Conservation (phyloP, 139 green algal species). For the Pleodorina starrii region DNA sequence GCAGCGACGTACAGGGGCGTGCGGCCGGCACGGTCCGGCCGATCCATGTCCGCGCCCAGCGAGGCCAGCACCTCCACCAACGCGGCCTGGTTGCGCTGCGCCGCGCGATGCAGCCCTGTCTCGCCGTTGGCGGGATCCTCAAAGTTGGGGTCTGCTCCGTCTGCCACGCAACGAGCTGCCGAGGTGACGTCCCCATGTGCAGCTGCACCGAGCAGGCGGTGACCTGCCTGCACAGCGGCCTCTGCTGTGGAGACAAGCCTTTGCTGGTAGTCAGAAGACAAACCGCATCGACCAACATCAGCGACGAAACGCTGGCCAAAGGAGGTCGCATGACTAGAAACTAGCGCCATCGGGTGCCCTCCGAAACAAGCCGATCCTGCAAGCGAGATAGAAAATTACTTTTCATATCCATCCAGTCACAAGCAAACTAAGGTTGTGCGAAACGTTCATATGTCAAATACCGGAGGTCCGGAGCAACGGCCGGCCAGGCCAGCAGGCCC, state of each 20-base stretch:
- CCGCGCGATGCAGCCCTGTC: not conserved
- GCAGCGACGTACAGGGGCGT: slow-evolving; percentile 1
- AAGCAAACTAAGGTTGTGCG: not conserved
- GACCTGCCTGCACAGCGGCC: not conserved
- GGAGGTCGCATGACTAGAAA: not conserved
- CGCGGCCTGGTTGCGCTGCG: not conserved
- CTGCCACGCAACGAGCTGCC: not conserved
- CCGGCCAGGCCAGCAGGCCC: not conserved
- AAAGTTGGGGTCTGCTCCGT: slow-evolving; percentile 8
- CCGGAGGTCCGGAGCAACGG: not conserved
- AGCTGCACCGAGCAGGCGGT: not conserved
- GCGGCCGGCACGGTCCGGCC: not conserved
- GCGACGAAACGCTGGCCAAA: not conserved
- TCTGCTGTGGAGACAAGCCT: not conserved
- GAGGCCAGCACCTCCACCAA: not conserved
- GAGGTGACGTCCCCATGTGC: not conserved
- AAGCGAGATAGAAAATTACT: not conserved
- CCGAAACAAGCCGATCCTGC: not conserved
- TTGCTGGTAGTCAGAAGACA: not conserved
- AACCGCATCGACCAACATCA: not conserved
- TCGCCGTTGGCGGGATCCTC: not conserved
- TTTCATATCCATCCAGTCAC: not conserved
- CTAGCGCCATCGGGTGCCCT: not conserved
- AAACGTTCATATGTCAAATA: too few species aligned
- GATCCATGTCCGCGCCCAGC: not conserved